Base-by-base conservation (phyloP, 1,284 basidiomycete species). In the Heterobasidion parviporum region DNA sequence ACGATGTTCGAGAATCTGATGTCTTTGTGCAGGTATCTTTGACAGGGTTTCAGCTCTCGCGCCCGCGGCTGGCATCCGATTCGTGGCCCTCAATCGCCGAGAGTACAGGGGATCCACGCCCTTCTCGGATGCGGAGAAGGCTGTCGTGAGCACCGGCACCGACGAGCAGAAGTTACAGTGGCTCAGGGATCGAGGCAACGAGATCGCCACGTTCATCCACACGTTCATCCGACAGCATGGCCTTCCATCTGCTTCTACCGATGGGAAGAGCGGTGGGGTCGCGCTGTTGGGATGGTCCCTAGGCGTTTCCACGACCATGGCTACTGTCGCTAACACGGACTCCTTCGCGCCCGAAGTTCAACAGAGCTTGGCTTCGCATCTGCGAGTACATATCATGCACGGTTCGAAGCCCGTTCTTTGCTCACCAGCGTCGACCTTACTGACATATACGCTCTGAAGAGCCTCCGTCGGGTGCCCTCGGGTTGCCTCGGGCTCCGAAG, bases 201-300 rank as follows among this genome's bases (percentile, higher is more conserved):
- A 74, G 52, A 54, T 74, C 12, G 65, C 62, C 0, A 58, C 49
- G 0, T 74, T 75, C 57, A 64, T 74, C 44, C 63, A 68, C 50
- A 56, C 47, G 2, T 70, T 74, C 54, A 69, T 71, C 26, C 41
- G 64, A 45, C 47, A 61, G 32, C 52, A 68, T 35, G 43, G 62
- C 1, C 56, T 74, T 10, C 69, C 71, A 7, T 58, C 64, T 0
- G 59, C 67, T 10, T 66, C 66, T 34, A 26, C 49, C 1, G 68
- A 68, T 33, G 59, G 65, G 0, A 60, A 64, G 36, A 46, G 53
- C 0, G 73, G 74, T 1, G 73, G 74, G 0, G 57, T 72, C 15
- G 62, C 64, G 0, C 45, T 75, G 5, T 54, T 72, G 1, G 73
- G 72, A 3, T 76, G 73, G 72, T 75, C 73, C 2, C 46, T 70